These are phyloP conservation scores for Gossypium laxum DNA, from an alignment of 441 rosid genomes.

Conservation along the genomic window DNA sequence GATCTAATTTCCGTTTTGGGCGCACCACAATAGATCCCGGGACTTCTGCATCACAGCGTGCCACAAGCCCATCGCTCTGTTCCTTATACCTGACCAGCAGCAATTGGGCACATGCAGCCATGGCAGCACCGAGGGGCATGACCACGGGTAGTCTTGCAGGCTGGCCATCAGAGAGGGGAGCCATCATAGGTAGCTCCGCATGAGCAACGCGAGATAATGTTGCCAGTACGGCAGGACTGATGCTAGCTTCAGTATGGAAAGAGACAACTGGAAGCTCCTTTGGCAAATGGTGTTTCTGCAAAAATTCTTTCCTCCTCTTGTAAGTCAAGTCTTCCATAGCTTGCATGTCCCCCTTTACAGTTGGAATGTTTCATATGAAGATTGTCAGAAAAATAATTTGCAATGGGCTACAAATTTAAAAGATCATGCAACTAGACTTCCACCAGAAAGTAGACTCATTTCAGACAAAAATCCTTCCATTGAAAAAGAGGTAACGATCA, in stretches of 20 bases:
- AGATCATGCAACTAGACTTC: constrained; percentile 1
- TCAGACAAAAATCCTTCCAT: neutral
- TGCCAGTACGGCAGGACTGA: constrained; percentile 65
- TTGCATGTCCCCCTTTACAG: constrained; percentile 72
- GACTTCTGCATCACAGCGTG: constrained; percentile 81
- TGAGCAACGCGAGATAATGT: constrained; percentile 81
- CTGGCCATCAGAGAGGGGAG: constrained; percentile 34
- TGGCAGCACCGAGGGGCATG: constrained; percentile 86
- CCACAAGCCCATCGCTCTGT: constrained; percentile 84
- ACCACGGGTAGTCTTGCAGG: constrained; percentile 68
- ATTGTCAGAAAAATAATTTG: neutral
- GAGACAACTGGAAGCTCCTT: constrained; percentile 74
- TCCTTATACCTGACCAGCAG: constrained; percentile 71
- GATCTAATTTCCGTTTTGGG: constrained; percentile 71
- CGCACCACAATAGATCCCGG: constrained; percentile 80
- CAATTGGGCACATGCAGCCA: constrained; percentile 93
- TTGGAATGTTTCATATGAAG: neutral
- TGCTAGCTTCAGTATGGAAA: constrained; percentile 81
- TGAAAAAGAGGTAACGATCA: neutral
- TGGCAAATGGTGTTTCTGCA: constrained; percentile 58
- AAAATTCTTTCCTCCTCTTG: constrained; percentile 67
- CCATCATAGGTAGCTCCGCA: constrained; percentile 57
- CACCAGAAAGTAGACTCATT: neutral
- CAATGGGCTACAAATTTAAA: neutral
- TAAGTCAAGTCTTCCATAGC: constrained; percentile 90